phyloP scores from a whole-genome alignment of 768 basidiomycete species.

The Mycena crocata region DNA sequence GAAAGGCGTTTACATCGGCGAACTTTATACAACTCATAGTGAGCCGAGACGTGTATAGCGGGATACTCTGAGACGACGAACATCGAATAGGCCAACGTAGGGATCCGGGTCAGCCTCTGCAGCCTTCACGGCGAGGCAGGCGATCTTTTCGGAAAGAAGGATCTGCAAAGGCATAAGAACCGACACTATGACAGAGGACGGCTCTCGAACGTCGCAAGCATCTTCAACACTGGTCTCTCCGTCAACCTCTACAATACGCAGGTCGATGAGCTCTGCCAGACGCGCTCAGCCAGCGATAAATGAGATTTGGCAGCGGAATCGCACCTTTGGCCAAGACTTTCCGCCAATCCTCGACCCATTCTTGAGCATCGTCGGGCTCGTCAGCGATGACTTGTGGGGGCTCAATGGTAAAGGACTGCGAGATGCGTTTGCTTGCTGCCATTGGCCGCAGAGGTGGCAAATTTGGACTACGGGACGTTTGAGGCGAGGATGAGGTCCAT shows the following conservation, averaged over 20 bases:
- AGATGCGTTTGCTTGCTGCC: conserved; percentile 35
- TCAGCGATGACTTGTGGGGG: conserved; percentile 10
- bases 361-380: conserved; percentile 49
- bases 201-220: conserved; percentile 72
- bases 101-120: conserved; percentile 39
- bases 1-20: conserved; percentile 89
- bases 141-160: conserved; percentile 69
- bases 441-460: too few relatives aligned
- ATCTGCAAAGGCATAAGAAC: conserved; percentile 51
- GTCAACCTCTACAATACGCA: conserved; percentile 72
- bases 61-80: conserved; percentile 47
- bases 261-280: conserved; percentile 74
- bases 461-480: too few relatives aligned
- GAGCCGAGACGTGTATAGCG: conserved; percentile 6
- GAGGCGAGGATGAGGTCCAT: too few relatives aligned
- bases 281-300: conserved; percentile 4
- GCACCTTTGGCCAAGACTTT: conserved; percentile 67
- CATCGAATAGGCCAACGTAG: conserved; percentile 79
- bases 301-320: conserved; percentile 5
- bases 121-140: conserved; percentile 73
- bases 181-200: conserved; percentile 12
- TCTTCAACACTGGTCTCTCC: conserved; percentile 84
- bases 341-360: conserved; percentile 73
- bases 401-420: conserved; percentile 33
- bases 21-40: too few relatives aligned